A percentile compares a stretch with the other conserved stretches of the same genome.
Conservation (phyloP, 106 monocot species). For the Phalaenopsis equestris region DNA sequence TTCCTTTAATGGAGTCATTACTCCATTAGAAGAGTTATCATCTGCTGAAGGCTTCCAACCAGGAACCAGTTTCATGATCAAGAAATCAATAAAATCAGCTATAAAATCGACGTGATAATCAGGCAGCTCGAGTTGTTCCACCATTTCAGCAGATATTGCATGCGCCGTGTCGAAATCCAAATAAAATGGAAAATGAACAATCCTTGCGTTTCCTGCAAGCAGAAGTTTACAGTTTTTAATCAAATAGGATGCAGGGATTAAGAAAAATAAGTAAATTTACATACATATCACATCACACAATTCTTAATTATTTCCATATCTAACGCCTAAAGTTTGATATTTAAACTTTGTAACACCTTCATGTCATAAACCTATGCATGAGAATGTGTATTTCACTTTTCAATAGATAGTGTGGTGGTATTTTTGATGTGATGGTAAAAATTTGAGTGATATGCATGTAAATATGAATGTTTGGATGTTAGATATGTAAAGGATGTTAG, state of each 20-base stretch:
- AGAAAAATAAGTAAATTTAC: neutral
- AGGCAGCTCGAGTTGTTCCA: slow-evolving; percentile 37
- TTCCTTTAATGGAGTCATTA: slow-evolving; percentile 8
- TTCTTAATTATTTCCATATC: too few relatives aligned
- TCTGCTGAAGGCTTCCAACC: slow-evolving; percentile 28
- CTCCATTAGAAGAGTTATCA: slow-evolving; percentile 20
- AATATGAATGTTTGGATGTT: too few relatives aligned
- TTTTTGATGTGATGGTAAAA: too few relatives aligned
- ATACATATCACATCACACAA: too few relatives aligned
- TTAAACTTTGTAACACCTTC: too few relatives aligned
- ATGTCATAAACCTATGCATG: too few relatives aligned
- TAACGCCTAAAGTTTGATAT: too few relatives aligned
- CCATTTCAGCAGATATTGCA: slow-evolving; percentile 57
- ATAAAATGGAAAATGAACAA: slow-evolving; percentile 50
- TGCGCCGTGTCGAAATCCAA: slow-evolving; percentile 53
- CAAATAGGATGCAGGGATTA: slow-evolving; percentile 29
- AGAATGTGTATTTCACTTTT: too few relatives aligned
- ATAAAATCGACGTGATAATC: slow-evolving; percentile 56
- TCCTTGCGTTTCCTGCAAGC: slow-evolving; percentile 22
- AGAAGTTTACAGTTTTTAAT: slow-evolving; percentile 7
- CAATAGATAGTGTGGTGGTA: too few relatives aligned
- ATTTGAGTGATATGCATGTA: too few relatives aligned
- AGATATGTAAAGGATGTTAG: too few relatives aligned
- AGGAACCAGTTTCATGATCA: slow-evolving; percentile 48
- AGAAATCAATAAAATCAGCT: slow-evolving; percentile 58